Conservation (phyloP, 2,329 filamentous ascomycete genomes). For the Bipolaris oryzae region DNA sequence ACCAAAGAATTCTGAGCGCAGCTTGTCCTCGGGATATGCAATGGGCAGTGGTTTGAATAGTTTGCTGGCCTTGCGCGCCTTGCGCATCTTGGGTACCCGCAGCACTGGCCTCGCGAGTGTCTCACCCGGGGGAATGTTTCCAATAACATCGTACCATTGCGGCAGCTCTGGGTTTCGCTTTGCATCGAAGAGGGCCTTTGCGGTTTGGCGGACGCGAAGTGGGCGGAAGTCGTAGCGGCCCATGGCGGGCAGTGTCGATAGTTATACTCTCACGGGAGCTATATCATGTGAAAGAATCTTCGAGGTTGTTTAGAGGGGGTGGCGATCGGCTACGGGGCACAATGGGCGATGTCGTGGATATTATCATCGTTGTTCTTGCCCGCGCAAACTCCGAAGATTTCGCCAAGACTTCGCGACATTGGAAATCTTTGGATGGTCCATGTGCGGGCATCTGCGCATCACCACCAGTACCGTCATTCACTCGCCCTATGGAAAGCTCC, state of each 20-base stretch:
- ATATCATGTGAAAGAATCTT: not conserved
- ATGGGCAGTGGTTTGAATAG: slow-evolving; percentile 82
- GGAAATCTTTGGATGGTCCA: slow-evolving; percentile 15
- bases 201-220: slow-evolving; percentile 60
- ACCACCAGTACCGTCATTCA: slow-evolving; percentile 5
- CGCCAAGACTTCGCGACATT: slow-evolving; percentile 17
- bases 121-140: slow-evolving; percentile 64
- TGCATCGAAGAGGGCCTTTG: slow-evolving; percentile 56
- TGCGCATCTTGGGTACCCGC: slow-evolving; percentile 54
- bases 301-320: not conserved
- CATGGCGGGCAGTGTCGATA: slow-evolving; percentile 46
- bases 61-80: slow-evolving; percentile 66
- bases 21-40: slow-evolving; percentile 78
- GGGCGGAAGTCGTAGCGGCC: slow-evolving; percentile 60
- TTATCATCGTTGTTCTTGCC: slow-evolving; percentile 5
- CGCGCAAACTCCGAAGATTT: slow-evolving; percentile 14
- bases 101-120: slow-evolving; percentile 62
- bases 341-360: slow-evolving; percentile 11
- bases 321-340: slow-evolving; percentile 2
- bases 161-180: slow-evolving; percentile 52
- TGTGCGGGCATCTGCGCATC: slow-evolving; percentile 4
- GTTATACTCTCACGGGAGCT: not conserved
- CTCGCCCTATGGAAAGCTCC: slow-evolving; percentile 3
- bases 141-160: slow-evolving; percentile 64
- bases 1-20: slow-evolving; percentile 82